Evolutionary conservation across 2,329 filamentous ascomycete species (phyloP), one percentile per base, ranked within the genome.

Genomic region (Penicillium sclerotiorum): DNA sequence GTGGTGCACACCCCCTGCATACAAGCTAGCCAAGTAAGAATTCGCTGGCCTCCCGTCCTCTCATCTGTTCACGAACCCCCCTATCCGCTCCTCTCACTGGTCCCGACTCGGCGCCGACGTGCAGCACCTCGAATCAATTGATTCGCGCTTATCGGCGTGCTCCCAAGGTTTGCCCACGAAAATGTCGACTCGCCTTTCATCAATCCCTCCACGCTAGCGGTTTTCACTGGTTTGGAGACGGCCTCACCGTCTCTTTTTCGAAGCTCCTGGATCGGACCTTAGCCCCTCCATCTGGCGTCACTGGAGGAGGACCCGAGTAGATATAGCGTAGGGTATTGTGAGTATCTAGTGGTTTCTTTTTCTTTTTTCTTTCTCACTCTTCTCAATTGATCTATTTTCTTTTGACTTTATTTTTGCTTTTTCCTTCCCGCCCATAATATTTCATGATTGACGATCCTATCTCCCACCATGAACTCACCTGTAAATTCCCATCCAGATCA

Each of bases 231-330:
- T 11, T n/a, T n/a, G 28, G 12, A n/a, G 35, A 35, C 20, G 48
- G 40, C 32, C 50, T 51, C 56, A 58, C 54, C 56, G 56, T 59
- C 44, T 55, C 30, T 55, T 56, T 53, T 27, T 28, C 40, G 35
- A 27, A 11, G 17, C 46, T 47, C 37, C 50, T 40, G 21, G 15
- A 50, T 47, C 49, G 51, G 45, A 49, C 27, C 30, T 40, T 55
- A 30, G 33, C 53, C 53, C 56, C 51, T 56, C 50, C 44, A 50
- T 47, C 50, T 51, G 52, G 49, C 46, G 49, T 57, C 48, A 50
- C 46, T 28, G 22, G 28, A 17, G n/a, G 20, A 20, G 41, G 45
- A 15, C 17, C 27, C 27, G 13, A 52, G 23, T 53, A 55, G 47
- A 51, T 58, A 55, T 47, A 57, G 30, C 49, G 47, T 55, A 59